Evolutionary conservation across 495 filamentous ascomycete genomes (phyloP).

Genomic region (Penicillium canescens): DNA sequence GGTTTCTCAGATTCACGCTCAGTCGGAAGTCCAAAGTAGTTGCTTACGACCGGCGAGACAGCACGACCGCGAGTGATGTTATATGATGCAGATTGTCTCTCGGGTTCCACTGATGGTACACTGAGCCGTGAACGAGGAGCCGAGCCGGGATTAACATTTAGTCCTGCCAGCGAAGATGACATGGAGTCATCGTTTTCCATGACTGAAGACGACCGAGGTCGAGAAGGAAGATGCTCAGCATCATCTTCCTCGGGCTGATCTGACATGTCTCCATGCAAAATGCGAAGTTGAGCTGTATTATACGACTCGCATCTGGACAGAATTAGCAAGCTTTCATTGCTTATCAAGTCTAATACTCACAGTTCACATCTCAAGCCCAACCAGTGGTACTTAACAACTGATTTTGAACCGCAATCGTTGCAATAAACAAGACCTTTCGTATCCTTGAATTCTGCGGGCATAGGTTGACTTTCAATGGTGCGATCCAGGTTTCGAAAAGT

Average conservation of each 20-base stretch:
- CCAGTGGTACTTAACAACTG: slow-evolving; percentile 88
- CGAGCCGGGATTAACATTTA: slow-evolving; percentile 36
- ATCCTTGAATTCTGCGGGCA: slow-evolving; percentile 80
- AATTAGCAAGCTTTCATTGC: slow-evolving; percentile 16
- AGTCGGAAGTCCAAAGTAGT: slow-evolving; percentile 48
- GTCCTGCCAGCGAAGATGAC: slow-evolving; percentile 24
- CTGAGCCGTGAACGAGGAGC: slow-evolving; percentile 29
- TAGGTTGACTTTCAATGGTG: slow-evolving; percentile 83
- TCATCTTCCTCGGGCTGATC: slow-evolving; percentile 26
- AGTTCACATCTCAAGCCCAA: slow-evolving; percentile 86
- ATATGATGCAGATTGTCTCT: slow-evolving; percentile 33
- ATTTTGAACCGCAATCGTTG: slow-evolving; percentile 91
- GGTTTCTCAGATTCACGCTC: slow-evolving; percentile 34
- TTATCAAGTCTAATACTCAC: slow-evolving; percentile 31
- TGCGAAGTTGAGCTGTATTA: slow-evolving; percentile 74
- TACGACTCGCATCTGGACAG: slow-evolving; percentile 67
- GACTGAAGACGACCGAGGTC: slow-evolving; percentile 31
- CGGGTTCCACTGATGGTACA: slow-evolving; percentile 25
- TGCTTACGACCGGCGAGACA: slow-evolving; percentile 39
- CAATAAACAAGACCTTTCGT: slow-evolving; percentile 82
- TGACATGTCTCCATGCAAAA: slow-evolving; percentile 49
- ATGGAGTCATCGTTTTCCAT: slow-evolving; percentile 24
- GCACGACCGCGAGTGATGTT: slow-evolving; percentile 43
- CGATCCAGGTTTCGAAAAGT: slow-evolving; percentile 89
- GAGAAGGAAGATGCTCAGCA: slow-evolving; percentile 12